Conservation (phyloP, 768 basidiomycete genomes). For the Suillus placidus region DNA sequence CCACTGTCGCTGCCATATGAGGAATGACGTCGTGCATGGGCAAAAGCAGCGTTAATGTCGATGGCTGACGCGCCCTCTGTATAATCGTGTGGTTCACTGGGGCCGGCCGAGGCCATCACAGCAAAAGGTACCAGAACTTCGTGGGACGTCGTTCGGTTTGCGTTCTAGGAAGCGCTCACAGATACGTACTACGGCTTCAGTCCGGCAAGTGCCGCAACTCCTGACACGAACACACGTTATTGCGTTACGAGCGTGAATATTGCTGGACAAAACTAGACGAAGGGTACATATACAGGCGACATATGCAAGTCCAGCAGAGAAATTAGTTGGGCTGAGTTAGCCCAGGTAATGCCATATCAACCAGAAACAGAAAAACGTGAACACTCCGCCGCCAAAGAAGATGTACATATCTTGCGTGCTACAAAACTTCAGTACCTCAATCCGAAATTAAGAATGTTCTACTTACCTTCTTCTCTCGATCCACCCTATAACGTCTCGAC, state of each 20-base stretch:
- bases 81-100: constrained; percentile 56
- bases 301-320: not conserved
- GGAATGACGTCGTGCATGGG: constrained; percentile 65
- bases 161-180: not conserved
- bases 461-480: constrained; percentile 88
- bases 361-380: constrained; percentile 94
- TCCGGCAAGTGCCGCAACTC: constrained; percentile 1
- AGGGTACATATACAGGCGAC: constrained; percentile 4
- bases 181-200: not conserved
- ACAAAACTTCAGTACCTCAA: constrained; percentile 16
- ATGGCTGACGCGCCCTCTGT: constrained; percentile 83
- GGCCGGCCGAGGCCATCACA: constrained; percentile 21
- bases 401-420: constrained; percentile 97
- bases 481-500: constrained; percentile 95
- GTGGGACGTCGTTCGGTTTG: not conserved
- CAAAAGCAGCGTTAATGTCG: constrained; percentile 69
- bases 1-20: constrained; percentile 59
- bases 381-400: constrained; percentile 79
- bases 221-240: not conserved
- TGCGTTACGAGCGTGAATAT: not conserved
- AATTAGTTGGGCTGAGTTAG: constrained; percentile 23
- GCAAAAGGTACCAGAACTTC: not conserved
- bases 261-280: not conserved
- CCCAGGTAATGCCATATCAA: constrained; percentile 92
- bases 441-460: constrained; percentile 3